Percentiles rank a stretch among this genome's conserved stretches.
phyloP scores from a whole-genome alignment of 192 early-diverging fungal genomes.

The Linnemannia schmuckeri region DNA sequence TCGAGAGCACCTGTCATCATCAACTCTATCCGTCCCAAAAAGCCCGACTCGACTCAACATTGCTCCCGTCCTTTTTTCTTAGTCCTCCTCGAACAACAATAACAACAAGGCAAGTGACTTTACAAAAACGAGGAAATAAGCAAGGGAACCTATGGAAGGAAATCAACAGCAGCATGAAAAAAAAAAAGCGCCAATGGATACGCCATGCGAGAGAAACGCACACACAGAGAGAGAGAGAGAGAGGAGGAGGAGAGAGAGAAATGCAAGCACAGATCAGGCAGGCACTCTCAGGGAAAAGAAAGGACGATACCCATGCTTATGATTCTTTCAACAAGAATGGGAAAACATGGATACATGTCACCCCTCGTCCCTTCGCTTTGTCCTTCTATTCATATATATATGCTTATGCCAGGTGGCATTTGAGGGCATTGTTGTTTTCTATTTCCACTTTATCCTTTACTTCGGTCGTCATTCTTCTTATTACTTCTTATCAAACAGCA shows the following conservation, averaged over 20 bases:
- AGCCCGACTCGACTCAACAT: conserved; percentile 12
- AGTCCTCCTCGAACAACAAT: not conserved
- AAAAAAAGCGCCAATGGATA: conserved; percentile 11
- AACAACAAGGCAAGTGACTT: conserved; percentile 16
- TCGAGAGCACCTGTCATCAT: conserved; percentile 36
- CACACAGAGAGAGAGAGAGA: too few species aligned
- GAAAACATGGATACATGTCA: not conserved
- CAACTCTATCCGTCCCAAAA: conserved; percentile 47
- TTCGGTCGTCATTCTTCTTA: not conserved
- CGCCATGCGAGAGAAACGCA: not conserved
- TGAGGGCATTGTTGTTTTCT: not conserved
- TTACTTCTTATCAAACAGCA: not conserved
- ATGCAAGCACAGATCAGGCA: conserved; percentile 1
- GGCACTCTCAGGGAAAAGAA: not conserved
- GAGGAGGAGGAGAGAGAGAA: not conserved
- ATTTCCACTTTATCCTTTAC: not conserved
- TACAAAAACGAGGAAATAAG: not conserved
- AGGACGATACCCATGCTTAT: not conserved
- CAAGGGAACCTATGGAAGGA: conserved; percentile 8
- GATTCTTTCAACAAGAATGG: not conserved
- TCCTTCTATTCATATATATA: not conserved
- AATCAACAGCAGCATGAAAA: conserved; percentile 7
- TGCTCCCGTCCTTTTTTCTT: not conserved
- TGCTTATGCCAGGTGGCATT: not conserved
- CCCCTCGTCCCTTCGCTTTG: not conserved